Evolutionary conservation across 345 rosid genomes (phyloP).

Genomic region (Ailanthus altissimus): DNA sequence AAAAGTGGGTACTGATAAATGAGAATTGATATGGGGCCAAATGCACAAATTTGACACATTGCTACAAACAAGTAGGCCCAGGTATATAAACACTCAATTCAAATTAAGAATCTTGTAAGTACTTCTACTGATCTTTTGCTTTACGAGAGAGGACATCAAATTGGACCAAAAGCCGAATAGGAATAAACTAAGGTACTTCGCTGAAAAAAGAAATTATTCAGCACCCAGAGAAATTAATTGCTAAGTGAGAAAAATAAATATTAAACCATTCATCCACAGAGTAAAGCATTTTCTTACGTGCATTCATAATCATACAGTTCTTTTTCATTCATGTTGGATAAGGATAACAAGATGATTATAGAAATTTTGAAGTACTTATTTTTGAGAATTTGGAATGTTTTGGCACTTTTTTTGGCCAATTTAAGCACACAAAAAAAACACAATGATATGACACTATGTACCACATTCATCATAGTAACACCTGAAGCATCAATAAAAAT

Average conservation of each 20-base stretch:
- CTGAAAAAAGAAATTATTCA: too few species aligned
- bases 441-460: too few species aligned
- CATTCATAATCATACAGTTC: not conserved
- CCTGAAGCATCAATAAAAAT: not conserved
- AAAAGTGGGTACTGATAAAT: not conserved
- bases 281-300: not conserved
- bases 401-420: too few species aligned
- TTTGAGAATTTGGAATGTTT: too few species aligned
- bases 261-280: not conserved
- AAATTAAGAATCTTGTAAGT: constrained; percentile 2
- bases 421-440: too few species aligned
- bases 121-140: constrained; percentile 2
- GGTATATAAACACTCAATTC: not conserved
- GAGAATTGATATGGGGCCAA: constrained; percentile 3
- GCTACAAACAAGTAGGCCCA: constrained; percentile 18
- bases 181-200: not conserved
- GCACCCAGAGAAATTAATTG: not conserved
- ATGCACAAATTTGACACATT: constrained; percentile 2
- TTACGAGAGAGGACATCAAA: constrained; percentile 3
- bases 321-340: not conserved
- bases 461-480: too few species aligned
- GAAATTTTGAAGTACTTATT: too few species aligned
- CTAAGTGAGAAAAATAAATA: not conserved
- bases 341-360: too few species aligned
- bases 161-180: constrained; percentile 3